Evolutionary conservation across 176 grass and related monocot genomes (phyloP).

Genomic region (Rhynchospora tenuis): DNA sequence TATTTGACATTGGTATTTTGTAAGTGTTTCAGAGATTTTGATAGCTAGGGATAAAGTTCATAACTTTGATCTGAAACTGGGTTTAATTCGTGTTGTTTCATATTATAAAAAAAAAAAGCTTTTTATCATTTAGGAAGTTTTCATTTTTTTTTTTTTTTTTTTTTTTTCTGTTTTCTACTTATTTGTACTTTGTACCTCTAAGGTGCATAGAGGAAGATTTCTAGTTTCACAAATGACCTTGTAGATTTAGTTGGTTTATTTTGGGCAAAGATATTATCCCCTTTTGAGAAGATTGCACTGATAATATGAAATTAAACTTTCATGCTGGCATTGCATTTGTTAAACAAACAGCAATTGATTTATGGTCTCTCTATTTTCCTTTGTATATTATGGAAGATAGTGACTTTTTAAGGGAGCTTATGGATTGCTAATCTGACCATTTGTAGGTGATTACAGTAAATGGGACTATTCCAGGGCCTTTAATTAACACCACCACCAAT

Average conservation of each 20-base stretch:
- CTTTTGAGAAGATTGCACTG: background rate
- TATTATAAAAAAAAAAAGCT: background rate
- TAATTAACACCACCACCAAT: slow-evolving; percentile 79
- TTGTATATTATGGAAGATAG: background rate
- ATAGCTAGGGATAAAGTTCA: background rate
- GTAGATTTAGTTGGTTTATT: background rate
- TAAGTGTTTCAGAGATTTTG: background rate
- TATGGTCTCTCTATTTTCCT: background rate
- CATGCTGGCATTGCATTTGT: background rate
- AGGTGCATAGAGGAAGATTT: too few species aligned
- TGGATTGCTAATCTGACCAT: background rate
- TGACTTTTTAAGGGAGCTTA: background rate
- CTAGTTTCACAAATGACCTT: too few species aligned
- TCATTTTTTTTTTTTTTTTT: background rate
- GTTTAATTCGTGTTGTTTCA: background rate
- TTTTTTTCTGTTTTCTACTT: too few species aligned
- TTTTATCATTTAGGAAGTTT: background rate
- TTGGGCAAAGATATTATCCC: background rate
- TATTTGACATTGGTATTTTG: background rate
- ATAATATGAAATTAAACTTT: background rate
- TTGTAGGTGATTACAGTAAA: slow-evolving; percentile 66
- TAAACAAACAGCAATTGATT: background rate
- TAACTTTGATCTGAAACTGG: background rate
- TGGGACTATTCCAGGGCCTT: slow-evolving; percentile 66
- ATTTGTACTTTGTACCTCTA: too few species aligned